phyloP scores from a whole-genome alignment of 2,329 filamentous ascomycete genomes.

The Colletotrichum neosansevieriae region DNA sequence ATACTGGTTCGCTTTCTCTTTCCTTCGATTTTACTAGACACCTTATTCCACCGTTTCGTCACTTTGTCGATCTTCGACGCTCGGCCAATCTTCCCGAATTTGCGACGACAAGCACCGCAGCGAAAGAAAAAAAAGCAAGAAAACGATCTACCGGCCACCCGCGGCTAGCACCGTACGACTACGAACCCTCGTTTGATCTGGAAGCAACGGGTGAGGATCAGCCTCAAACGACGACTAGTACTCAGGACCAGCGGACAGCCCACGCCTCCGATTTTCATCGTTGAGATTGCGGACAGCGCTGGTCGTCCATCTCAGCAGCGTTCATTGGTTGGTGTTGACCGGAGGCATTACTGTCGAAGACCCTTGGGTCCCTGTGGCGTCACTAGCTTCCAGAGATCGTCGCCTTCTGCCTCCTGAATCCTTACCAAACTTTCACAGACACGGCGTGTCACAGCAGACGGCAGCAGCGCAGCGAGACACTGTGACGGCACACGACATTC shows the following conservation, averaged over 20 bases:
- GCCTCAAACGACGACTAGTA: slow-evolving; percentile 8
- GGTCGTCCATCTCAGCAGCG: slow-evolving; percentile 29
- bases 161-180: slow-evolving; percentile 4
- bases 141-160: not conserved
- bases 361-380: slow-evolving; percentile 29
- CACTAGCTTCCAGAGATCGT: slow-evolving; percentile 29
- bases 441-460: slow-evolving; percentile 25
- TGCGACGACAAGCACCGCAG: not conserved
- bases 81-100: slow-evolving; percentile 11
- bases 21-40: slow-evolving; percentile 16
- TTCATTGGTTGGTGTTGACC: slow-evolving; percentile 17
- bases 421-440: slow-evolving; percentile 28
- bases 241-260: slow-evolving; percentile 1
- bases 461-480: slow-evolving; percentile 24
- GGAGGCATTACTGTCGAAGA: slow-evolving; percentile 1
- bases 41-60: slow-evolving; percentile 9
- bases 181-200: slow-evolving; percentile 6
- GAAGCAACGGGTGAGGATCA: slow-evolving; percentile 4
- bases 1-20: slow-evolving; percentile 9
- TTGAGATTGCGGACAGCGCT: slow-evolving; percentile 35
- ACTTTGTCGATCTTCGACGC: slow-evolving; percentile 14
- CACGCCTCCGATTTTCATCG: slow-evolving; percentile 1
- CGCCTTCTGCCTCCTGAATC: slow-evolving; percentile 22
- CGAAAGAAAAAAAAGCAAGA: not conserved
- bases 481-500: slow-evolving; percentile 17